A percentile compares a stretch with the other conserved stretches of the same genome.
These are phyloP conservation scores for Xerophyta viscosa DNA, from an alignment of 106 monocot species.

Conservation along the genomic window DNA sequence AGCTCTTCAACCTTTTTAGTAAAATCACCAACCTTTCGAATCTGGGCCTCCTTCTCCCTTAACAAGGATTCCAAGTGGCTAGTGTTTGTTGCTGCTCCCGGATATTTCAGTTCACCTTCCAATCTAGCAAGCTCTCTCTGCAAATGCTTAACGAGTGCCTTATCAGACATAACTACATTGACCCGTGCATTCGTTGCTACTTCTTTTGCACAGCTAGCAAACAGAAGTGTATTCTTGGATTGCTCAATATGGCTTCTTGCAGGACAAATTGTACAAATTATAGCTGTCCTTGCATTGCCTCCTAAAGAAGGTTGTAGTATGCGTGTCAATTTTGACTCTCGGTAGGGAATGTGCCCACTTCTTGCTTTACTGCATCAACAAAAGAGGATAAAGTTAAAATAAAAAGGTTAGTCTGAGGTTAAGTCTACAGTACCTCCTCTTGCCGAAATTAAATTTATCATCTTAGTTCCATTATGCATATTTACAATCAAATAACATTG, in stretches of 20 bases:
- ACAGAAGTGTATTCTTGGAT: slow-evolving; percentile 84
- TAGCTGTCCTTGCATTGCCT: slow-evolving; percentile 93
- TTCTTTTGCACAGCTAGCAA: slow-evolving; percentile 98
- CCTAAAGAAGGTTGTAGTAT: slow-evolving; percentile 88
- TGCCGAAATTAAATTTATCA: too few species aligned
- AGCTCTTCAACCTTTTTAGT: not conserved
- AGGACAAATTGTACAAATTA: slow-evolving; percentile 95
- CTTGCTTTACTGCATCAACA: slow-evolving; percentile 69
- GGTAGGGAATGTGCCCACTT: slow-evolving; percentile 79
- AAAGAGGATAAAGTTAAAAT: slow-evolving; percentile 1
- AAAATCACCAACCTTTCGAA: slow-evolving; percentile 47
- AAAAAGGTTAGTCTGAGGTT: too few species aligned
- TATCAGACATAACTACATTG: slow-evolving; percentile 96
- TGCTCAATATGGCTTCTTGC: slow-evolving; percentile 88
- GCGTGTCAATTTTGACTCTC: slow-evolving; percentile 96
- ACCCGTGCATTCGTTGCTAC: slow-evolving; percentile 83
- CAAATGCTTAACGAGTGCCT: slow-evolving; percentile 89
- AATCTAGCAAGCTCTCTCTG: slow-evolving; percentile 84
- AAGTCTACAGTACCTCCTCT: too few species aligned
- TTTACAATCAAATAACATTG: too few species aligned
- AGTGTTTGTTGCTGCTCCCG: slow-evolving; percentile 23
- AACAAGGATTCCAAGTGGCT: slow-evolving; percentile 38
- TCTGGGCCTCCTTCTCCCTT: slow-evolving; percentile 68
- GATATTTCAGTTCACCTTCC: slow-evolving; percentile 66
- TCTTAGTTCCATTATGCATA: too few species aligned